Evolutionary conservation across 305 asterid genomes (phyloP), one percentile per base, ranked within the genome.

Genomic region (Rubia peregrina): DNA sequence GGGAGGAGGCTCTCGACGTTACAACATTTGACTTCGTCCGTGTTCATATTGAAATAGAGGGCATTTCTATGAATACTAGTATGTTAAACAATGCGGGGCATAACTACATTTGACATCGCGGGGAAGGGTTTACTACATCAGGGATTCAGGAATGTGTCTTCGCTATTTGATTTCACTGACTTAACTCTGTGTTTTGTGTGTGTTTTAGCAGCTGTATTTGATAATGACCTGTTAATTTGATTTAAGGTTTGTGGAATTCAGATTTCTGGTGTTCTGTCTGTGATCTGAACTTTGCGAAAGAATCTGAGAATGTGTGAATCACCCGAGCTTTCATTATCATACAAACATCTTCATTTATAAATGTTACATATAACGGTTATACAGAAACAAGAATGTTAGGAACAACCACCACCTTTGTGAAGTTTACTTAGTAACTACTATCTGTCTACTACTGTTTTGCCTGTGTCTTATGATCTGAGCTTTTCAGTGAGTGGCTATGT

Each of bases 401-500:
- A 70, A 57, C 41, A 19, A 42, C 60, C 21, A 57, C 60, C 12
- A 57, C 24, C 26, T 56, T 9, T 56, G 55, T 53, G 61, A 8
- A 41, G 40, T 6, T 1, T 68, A 19, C 24, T 13, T 14, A 14
- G 14, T 49, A 66, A n/a, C 43, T 69, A n/a, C 43, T 69, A 41
- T 70, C 61, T 38, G 68, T 17, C 68, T 63, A 63, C 68, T 63
- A 63, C 33, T 43, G 12, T 19, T 38, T 26, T 42, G 12, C 59
- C 7, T n/a, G 3, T 61, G 5, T 10, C 38, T 7, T 61, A 9
- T 49, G 56, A 49, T 4, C 55, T 13, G 56, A 49, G 56, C 59
- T 61, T 40, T 12, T 16, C 70, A 21, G 51, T 24, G 7, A 3
- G 30, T 8, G 33, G 10, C 65, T 85, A 76, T 1, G 87, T 89